Evolutionary conservation across 805 yeast genomes (phyloP), one percentile per base, ranked within the genome.

Genomic region (Yarrowia sp.): DNA sequence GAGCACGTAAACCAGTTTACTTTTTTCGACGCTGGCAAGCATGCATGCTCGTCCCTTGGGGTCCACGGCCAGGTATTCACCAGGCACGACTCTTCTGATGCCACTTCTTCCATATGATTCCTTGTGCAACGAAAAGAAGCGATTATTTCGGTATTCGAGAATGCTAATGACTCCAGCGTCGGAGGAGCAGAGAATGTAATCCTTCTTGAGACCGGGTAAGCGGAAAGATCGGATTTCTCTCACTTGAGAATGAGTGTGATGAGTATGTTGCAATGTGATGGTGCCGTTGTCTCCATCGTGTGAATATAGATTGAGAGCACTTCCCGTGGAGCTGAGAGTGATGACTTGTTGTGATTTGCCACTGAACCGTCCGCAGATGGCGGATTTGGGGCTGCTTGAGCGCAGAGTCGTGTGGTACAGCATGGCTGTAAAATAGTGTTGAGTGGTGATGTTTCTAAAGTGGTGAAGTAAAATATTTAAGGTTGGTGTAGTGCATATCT

Each of bases 61-160:
- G 72, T 92, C 97, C 0, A 84, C 83, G 0, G 85, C 82, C 12
- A 91, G 71, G 67, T 85, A 85, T 48, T 85, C 83, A 1, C 96
- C 96, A 0, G 97, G 97, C 0, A 89, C 78, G 0, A 86, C 74
- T 68, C 96, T 78, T 64, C 96, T 79, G 19, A 91, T 76, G 0
- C 96, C 96, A 21, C 88, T 80, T 72, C 91, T 89, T 49, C 85
- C 82, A 68, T 82, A 85, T 0, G 96, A 88, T 68, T 87, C 92
- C 0, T 81, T 63, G 9, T 87, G 79, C 32, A 81, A 75, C 21
- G 78, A 69, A 30, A 71, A 76, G 65, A 85, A 84, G 54, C 70
- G 73, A 22, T 71, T 68, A n/a, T 74, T 70, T 35, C 79, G 74
- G 66, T 82, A 80, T 64, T 84, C 82, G 11, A 85, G 74, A 0